Conservation (phyloP, 139 green algal genomes). For the Tetraselmis chui region DNA sequence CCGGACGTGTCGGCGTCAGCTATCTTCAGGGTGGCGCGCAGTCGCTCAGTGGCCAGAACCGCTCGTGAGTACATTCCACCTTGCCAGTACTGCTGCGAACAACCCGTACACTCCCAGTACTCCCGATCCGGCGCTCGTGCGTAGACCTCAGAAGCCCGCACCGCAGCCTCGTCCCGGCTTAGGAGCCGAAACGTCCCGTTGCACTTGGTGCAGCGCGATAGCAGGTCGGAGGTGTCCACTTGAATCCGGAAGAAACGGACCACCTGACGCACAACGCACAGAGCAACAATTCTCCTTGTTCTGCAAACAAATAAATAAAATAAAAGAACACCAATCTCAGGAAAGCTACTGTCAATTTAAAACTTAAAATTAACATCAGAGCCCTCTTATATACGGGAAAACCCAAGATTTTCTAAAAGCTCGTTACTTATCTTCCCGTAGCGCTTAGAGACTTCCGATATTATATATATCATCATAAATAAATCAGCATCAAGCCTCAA, state of each 20-base stretch:
- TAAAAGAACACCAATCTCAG: too few relatives aligned
- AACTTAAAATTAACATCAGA: too few relatives aligned
- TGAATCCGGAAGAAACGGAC: conserved; percentile 24
- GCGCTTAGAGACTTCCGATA: too few relatives aligned
- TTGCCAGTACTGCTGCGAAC: not conserved
- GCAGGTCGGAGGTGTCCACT: conserved; percentile 14
- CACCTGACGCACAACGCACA: too few relatives aligned
- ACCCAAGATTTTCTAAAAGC: too few relatives aligned
- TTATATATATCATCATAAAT: too few relatives aligned
- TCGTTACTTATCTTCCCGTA: too few relatives aligned
- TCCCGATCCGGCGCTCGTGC: not conserved
- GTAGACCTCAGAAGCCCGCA: not conserved
- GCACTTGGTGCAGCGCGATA: conserved; percentile 39
- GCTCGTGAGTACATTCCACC: not conserved
- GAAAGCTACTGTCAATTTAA: too few relatives aligned
- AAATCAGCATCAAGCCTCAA: too few relatives aligned
- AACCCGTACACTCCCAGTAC: not conserved
- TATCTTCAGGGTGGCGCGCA: not conserved
- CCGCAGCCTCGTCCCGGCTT: not conserved
- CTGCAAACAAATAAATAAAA: too few relatives aligned
- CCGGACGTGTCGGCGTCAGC: too few relatives aligned
- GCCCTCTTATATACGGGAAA: too few relatives aligned
- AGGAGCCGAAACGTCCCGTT: conserved; percentile 35
- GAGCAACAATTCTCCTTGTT: conserved; percentile 14
- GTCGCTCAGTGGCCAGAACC: not conserved